Percentiles rank a stretch among this genome's conserved stretches.
These are phyloP conservation scores for Plantago coronopus DNA, from an alignment of 305 asterid species.

Conservation along the genomic window DNA sequence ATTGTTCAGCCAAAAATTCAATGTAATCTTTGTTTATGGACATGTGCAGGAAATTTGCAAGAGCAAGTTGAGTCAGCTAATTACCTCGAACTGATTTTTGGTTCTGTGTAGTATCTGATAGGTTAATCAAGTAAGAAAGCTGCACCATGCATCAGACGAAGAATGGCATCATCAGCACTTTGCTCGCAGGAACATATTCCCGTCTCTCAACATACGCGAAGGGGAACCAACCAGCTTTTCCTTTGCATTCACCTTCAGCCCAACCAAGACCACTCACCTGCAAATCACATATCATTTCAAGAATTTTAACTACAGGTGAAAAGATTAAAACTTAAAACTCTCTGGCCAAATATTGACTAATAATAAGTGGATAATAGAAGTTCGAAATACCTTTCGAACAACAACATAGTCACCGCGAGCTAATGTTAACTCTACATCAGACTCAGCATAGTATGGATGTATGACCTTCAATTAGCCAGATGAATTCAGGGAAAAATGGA, in stretches of 20 bases:
- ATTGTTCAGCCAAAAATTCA: not conserved
- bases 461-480: constrained; percentile 42
- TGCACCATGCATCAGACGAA: not conserved
- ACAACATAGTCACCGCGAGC: constrained; percentile 66
- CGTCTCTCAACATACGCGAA: constrained; percentile 84
- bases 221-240: constrained; percentile 99
- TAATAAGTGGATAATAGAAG: too few relatives aligned
- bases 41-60: not conserved
- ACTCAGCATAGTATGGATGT: constrained; percentile 64
- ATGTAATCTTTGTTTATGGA: not conserved
- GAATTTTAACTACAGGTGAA: not conserved
- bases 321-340: not conserved
- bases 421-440: constrained; percentile 61
- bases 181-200: constrained; percentile 86
- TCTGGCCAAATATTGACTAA: too few relatives aligned
- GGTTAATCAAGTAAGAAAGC: not conserved
- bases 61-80: not conserved
- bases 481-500: constrained; percentile 6
- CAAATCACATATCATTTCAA: constrained; percentile 8
- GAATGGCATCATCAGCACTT: constrained; percentile 30
- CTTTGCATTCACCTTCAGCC: constrained; percentile 99
- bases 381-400: constrained; percentile 47
- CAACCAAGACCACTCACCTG: constrained; percentile 61
- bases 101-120: not conserved
- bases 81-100: not conserved